A percentile compares a stretch with the other conserved stretches of the same genome.
Conservation (phyloP, 352 stramenopile species). For the Nothophytophthora sp. region DNA sequence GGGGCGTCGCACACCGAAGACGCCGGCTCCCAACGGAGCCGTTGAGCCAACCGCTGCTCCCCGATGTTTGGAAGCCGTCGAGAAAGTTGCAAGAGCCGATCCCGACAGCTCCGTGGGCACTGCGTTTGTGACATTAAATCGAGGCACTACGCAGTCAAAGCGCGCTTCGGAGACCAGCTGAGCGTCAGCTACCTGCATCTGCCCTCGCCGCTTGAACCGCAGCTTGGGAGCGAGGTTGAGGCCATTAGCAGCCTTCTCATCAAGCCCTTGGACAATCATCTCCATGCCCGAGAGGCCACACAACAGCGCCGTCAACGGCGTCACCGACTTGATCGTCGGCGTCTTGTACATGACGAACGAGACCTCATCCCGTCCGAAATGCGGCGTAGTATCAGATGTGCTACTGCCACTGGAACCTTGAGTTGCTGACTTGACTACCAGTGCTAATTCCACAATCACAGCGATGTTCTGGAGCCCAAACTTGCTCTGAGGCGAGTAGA, state of each 20-base stretch:
- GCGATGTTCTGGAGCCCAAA: conserved; percentile 74
- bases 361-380: conserved; percentile 66
- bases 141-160: conserved; percentile 52
- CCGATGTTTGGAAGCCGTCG: conserved; percentile 10
- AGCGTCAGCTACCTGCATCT: conserved; percentile 74
- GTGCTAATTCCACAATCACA: conserved; percentile 50
- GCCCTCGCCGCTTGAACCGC: conserved; percentile 63
- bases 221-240: conserved; percentile 49
- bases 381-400: conserved; percentile 5
- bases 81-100: conserved; percentile 8
- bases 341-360: conserved; percentile 74
- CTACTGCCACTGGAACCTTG: not conserved
- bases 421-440: conserved; percentile 12
- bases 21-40: not conserved
- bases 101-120: conserved; percentile 32
- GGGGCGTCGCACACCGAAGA: conserved; percentile 1
- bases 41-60: conserved; percentile 1
- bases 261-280: conserved; percentile 61
- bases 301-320: conserved; percentile 38
- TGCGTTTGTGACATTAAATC: conserved; percentile 62
- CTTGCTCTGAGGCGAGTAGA: conserved; percentile 76
- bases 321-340: conserved; percentile 54
- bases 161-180: conserved; percentile 43
- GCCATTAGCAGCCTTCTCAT: conserved; percentile 44
- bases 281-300: conserved; percentile 51